Evolutionary conservation across 1,139 yeast species (phyloP).

Genomic region (Trichomonascaceae sp.): DNA sequence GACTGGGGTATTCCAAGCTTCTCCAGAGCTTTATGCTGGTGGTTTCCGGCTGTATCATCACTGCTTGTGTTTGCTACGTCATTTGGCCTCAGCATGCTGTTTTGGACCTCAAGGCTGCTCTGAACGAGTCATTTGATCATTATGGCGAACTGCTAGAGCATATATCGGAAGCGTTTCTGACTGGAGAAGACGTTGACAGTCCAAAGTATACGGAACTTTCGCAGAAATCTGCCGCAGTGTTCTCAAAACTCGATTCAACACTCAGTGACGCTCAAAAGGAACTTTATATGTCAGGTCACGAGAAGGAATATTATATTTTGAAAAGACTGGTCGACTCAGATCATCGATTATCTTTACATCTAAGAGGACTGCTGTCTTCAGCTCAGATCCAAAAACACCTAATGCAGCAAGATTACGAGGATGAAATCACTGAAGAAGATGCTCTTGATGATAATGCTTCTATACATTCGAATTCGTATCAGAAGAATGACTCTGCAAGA

Average conservation of each 20-base stretch:
- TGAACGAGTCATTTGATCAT: conserved; percentile 49
- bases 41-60: conserved; percentile 52
- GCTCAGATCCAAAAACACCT: conserved; percentile 54
- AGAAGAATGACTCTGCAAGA: neutral
- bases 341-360: conserved; percentile 47
- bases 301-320: conserved; percentile 45
- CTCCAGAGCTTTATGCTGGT: conserved; percentile 55
- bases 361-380: conserved; percentile 65
- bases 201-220: conserved; percentile 34
- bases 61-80: conserved; percentile 52
- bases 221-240: conserved; percentile 38
- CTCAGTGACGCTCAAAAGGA: conserved; percentile 64
- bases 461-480: neutral
- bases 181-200: conserved; percentile 43
- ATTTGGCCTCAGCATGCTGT: conserved; percentile 64
- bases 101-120: conserved; percentile 38
- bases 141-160: conserved; percentile 49
- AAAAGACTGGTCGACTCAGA: conserved; percentile 47
- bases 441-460: conserved; percentile 2
- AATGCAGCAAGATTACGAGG: conserved; percentile 11
- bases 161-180: conserved; percentile 49
- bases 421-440: conserved; percentile 8
- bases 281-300: conserved; percentile 48
- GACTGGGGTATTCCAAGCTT: conserved; percentile 53
- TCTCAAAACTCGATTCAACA: conserved; percentile 38